A percentile compares a stretch with the other conserved stretches of the same genome.
Conservation (phyloP, 441 rosid species). For the Croton laevigatus region DNA sequence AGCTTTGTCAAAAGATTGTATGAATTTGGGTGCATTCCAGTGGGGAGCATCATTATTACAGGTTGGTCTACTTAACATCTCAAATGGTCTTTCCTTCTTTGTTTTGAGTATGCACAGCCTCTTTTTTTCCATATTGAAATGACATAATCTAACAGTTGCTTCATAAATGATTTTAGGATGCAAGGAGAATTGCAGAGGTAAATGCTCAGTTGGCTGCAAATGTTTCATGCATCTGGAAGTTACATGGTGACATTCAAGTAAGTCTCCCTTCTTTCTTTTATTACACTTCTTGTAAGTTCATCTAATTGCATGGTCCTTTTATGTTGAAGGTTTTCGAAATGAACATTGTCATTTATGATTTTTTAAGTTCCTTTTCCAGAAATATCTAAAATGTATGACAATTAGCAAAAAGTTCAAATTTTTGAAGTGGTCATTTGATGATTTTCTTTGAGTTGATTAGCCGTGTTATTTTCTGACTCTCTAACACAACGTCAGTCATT, state of each 20-base stretch:
- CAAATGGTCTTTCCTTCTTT: conserved; percentile 6
- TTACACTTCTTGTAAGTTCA: not conserved
- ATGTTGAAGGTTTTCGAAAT: not conserved
- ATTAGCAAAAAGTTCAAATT: not conserved
- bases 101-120: not conserved
- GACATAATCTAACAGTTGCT: conserved; percentile 14
- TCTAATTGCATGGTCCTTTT: not conserved
- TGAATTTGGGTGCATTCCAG: conserved; percentile 72
- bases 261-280: not conserved
- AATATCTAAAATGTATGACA: not conserved
- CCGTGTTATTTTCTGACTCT: not conserved
- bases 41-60: conserved; percentile 88
- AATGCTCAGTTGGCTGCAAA: conserved; percentile 56
- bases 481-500: not conserved
- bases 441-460: not conserved
- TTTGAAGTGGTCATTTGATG: not conserved
- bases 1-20: conserved; percentile 81
- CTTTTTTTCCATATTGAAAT: not conserved
- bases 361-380: not conserved
- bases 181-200: conserved; percentile 49
- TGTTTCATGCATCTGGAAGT: conserved; percentile 79
- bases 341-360: not conserved
- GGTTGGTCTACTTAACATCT: conserved; percentile 42
- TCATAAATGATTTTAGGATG: conserved; percentile 54
- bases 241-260: conserved; percentile 90